Base-by-base conservation (phyloP, 345 rosid genomes). In the Odontarrhena argentea region DNA sequence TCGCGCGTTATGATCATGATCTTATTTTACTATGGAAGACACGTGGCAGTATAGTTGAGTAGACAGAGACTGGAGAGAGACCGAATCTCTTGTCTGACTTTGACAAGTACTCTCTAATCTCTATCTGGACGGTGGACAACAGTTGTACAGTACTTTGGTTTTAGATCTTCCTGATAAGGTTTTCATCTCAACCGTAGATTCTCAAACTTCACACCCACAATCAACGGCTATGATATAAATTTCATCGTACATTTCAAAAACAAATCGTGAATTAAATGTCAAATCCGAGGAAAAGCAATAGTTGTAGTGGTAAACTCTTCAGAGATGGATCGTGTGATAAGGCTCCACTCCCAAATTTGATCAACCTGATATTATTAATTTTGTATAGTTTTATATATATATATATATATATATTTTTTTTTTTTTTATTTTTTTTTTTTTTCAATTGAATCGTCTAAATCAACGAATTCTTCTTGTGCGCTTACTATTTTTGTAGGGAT, bases 121-220 rank as follows among this genome's bases (percentile, higher is more conserved):
- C 71, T 60, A 53, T 73, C 77, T 73, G 68, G 77, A 73, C 77
- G 73, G 77, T 60, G 53, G 73, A 47, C 63, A 60, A 65, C 59
- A 58, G 61, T 66, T 59, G 49, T 65, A 66, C 77, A 73, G 77
- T 59, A 32, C 36, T 32, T 13, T 9, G 24, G 24, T 64, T 30
- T 51, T 15, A 43, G 36, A 59, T 73, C 67, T 61, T 36, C 61
- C 30, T 63, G 51, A 55, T 47, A 63, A 13, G 53, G n/a, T 65
- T 43, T 8, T 11, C 10, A 73, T 44, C 77, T 0, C 57, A 12
- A 1, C 68, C 72, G 51, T 67, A 0, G 5, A 73, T 4, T 9
- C 5, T 60, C 38, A 12, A 14, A 9, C 6, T 1, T 13, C 5
- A 59, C 12, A 1, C 73, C 64, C 69, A 55, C 54, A 62, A 48